These are phyloP conservation scores for Urochloa ruziziensis DNA, from an alignment of 176 grass and related monocot genomes.

Conservation along the genomic window DNA sequence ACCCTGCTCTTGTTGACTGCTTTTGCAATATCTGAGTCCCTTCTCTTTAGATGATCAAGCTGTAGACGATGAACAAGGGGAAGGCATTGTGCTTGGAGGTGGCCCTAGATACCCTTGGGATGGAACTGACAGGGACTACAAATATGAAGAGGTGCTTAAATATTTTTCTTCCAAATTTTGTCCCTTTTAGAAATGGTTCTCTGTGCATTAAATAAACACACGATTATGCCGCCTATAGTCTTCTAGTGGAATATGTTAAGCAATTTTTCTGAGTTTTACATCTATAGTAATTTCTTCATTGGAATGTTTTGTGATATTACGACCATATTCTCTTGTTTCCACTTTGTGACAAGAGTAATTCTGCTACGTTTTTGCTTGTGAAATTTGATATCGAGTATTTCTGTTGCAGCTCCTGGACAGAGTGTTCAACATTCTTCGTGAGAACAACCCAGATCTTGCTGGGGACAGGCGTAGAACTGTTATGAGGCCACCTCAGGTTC, in stretches of 20 bases:
- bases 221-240: neutral
- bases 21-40: neutral
- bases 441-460: slow-evolving; percentile 88
- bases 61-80: slow-evolving; percentile 55
- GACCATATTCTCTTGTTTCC: neutral
- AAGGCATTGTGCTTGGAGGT: slow-evolving; percentile 58
- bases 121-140: slow-evolving; percentile 63
- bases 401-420: slow-evolving; percentile 68
- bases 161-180: neutral
- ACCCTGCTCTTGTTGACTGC: neutral
- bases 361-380: neutral
- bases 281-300: neutral
- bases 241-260: neutral
- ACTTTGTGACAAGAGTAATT: neutral
- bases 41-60: slow-evolving; percentile 42
- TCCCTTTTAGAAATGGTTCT: neutral
- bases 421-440: slow-evolving; percentile 72
- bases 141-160: slow-evolving; percentile 60
- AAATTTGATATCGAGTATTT: neutral
- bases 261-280: neutral
- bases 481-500: slow-evolving; percentile 79
- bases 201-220: neutral
- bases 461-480: slow-evolving; percentile 61
- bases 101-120: slow-evolving; percentile 55
- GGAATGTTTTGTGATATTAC: neutral